phyloP scores from a whole-genome alignment of 2,329 filamentous ascomycete genomes.

The Talaromyces sp. region DNA sequence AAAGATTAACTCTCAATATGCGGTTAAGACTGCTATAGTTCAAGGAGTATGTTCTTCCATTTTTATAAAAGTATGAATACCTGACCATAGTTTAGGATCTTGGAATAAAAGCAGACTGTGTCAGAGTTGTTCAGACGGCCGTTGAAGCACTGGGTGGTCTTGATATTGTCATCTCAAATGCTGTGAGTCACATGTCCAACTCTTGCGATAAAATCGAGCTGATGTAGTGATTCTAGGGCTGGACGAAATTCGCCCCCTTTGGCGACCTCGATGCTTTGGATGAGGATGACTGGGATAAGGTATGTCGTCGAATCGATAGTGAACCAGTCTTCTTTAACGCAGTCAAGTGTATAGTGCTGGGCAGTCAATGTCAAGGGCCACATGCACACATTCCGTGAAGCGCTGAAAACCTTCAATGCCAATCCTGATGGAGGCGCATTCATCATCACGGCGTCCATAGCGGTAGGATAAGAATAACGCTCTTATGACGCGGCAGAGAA shows the following conservation, averaged over 20 bases:
- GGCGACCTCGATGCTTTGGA: slow-evolving; percentile 56
- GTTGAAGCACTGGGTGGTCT: slow-evolving; percentile 62
- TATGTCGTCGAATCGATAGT: slow-evolving; percentile 31
- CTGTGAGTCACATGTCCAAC: slow-evolving; percentile 42
- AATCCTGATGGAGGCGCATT: slow-evolving; percentile 63
- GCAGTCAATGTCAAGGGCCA: slow-evolving; percentile 60
- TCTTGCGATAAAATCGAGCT: background rate
- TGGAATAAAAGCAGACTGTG: slow-evolving; percentile 57
- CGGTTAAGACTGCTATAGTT: slow-evolving; percentile 54
- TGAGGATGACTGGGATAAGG: slow-evolving; percentile 63
- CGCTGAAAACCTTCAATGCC: slow-evolving; percentile 56
- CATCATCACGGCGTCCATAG: slow-evolving; percentile 62
- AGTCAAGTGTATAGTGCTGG: slow-evolving; percentile 50
- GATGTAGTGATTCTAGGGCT: slow-evolving; percentile 46
- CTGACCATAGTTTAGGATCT: slow-evolving; percentile 52
- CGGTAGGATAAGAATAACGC: slow-evolving; percentile 39
- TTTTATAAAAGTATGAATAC: background rate
- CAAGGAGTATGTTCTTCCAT: slow-evolving; percentile 52
- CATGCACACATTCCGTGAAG: slow-evolving; percentile 54
- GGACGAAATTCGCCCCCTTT: slow-evolving; percentile 59
- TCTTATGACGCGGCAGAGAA: background rate
- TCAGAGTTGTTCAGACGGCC: slow-evolving; percentile 57
- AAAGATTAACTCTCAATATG: slow-evolving; percentile 53
- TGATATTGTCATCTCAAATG: slow-evolving; percentile 77
- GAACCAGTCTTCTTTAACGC: background rate